Percentiles rank a stretch among this genome's conserved stretches.
Conservation (phyloP, 495 filamentous ascomycete genomes). For the Staphylotrichum longicolle region DNA sequence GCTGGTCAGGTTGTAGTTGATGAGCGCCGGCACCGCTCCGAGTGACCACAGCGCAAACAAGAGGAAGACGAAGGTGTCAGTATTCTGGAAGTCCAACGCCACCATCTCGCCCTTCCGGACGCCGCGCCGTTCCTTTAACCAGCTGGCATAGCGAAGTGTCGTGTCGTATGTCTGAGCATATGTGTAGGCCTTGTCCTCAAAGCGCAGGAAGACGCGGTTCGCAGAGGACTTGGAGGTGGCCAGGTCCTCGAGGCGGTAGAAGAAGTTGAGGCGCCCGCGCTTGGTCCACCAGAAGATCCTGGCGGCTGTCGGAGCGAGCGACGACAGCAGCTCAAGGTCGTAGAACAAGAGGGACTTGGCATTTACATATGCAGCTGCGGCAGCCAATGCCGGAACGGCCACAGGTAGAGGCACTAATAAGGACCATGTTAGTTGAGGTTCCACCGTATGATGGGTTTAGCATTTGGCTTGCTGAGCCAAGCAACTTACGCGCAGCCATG, state of each 20-base stretch:
- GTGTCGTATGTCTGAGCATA: slow-evolving; percentile 78
- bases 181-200: slow-evolving; percentile 72
- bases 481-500: slow-evolving; percentile 14
- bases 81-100: slow-evolving; percentile 87
- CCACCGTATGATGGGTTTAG: too few species aligned
- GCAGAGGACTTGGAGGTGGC: slow-evolving; percentile 58
- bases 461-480: background rate
- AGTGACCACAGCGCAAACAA: slow-evolving; percentile 84
- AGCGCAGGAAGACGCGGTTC: slow-evolving; percentile 65
- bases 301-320: slow-evolving; percentile 46
- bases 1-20: slow-evolving; percentile 87
- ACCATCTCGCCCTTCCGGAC: slow-evolving; percentile 78
- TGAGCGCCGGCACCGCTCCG: slow-evolving; percentile 84
- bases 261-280: slow-evolving; percentile 65
- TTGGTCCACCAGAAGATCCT: slow-evolving; percentile 45
- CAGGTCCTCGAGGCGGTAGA: slow-evolving; percentile 73
- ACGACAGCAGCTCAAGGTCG: slow-evolving; percentile 58
- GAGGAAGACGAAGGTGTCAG: slow-evolving; percentile 77
- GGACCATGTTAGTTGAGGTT: background rate
- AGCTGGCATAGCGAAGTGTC: slow-evolving; percentile 74
- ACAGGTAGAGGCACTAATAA: slow-evolving; percentile 43
- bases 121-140: slow-evolving; percentile 68
- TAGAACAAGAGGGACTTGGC: slow-evolving; percentile 65
- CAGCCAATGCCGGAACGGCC: slow-evolving; percentile 62
- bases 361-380: slow-evolving; percentile 76